Conservation (phyloP, 176 grass and related monocot genomes). For the Oryza meyeriana region DNA sequence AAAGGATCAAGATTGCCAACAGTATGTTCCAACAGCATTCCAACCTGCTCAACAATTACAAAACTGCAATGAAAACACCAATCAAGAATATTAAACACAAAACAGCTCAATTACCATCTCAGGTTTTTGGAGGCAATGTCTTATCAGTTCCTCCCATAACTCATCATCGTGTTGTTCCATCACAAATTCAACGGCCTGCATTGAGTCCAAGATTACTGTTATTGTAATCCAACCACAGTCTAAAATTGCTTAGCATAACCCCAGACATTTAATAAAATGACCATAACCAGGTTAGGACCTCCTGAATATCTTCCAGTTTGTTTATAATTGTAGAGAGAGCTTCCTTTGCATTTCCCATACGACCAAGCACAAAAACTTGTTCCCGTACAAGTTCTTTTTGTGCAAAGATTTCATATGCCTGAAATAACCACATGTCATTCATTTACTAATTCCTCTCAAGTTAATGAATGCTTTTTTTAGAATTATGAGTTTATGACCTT, state of each 20-base stretch:
- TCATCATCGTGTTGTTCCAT: constrained; percentile 92
- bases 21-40: constrained; percentile 96
- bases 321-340: constrained; percentile 93
- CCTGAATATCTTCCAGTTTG: constrained; percentile 83
- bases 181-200: constrained; percentile 97
- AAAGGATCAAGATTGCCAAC: constrained; percentile 97
- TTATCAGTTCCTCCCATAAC: constrained; percentile 92
- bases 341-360: constrained; percentile 98
- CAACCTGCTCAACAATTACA: constrained; percentile 65
- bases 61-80: neutral
- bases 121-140: constrained; percentile 79
- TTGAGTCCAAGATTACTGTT: constrained; percentile 24
- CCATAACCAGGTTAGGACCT: constrained; percentile 47
- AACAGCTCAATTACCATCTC: constrained; percentile 72
- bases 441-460: constrained; percentile 22
- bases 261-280: constrained; percentile 3
- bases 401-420: constrained; percentile 87
- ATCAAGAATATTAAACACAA: constrained; percentile 23
- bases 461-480: constrained; percentile 2
- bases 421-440: constrained; percentile 45
- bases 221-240: neutral
- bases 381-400: constrained; percentile 78
- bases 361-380: constrained; percentile 88
- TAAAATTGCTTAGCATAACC: constrained; percentile 10
- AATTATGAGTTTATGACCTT: constrained; percentile 52